Evolutionary conservation across 345 rosid species (phyloP), one percentile per base, ranked within the genome.

Genomic region (Hibiscus mutabilis): DNA sequence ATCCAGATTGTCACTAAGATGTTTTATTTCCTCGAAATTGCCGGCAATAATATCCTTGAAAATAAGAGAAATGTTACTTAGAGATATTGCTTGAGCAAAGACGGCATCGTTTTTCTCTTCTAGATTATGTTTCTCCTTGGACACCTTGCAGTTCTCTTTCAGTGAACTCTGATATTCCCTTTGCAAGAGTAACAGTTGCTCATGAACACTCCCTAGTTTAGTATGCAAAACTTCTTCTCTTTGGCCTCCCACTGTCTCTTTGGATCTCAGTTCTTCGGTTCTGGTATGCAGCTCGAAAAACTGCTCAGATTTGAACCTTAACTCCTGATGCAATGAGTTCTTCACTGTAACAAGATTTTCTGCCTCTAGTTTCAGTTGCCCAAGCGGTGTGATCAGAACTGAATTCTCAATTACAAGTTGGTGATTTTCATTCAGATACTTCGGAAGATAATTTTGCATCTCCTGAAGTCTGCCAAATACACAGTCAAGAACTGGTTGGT

Each of bases 291-390:
- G 83, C 73, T 69, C 37, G 16, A 79, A 60, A 44, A 86, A 75
- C 83, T 81, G 83, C 74, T 75, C 81, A 60, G 79, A 74, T 71
- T 64, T 87, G 75, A 71, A 69, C 47, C 79, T 81, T 71, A 83
- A 82, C 74, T 87, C 82, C 67, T 80, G 81, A 69, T 75, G 80
- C 66, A 89, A 82, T 53, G 44, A 59, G 75, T 68, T 79, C 76
- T 81, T 89, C 78, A 81, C 83, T 31, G 79, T 33, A 71, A 78
- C 83, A 70, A 89, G 82, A 80, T 76, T 75, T 21, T 74, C 79
- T 53, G 85, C 85, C 78, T 92, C 96, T 74, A 76, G 77, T 74
- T 88, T 86, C 72, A 82, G 83, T 79, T 85, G 86, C 82, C 76
- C 75, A 76, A 96, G 81, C 78, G 88, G 78, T 42, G 87, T 82